A percentile compares a stretch with the other conserved stretches of the same genome.
These are phyloP conservation scores for Moesziomyces globuligerus DNA, from an alignment of 1,284 basidiomycete genomes.

Conservation along the genomic window DNA sequence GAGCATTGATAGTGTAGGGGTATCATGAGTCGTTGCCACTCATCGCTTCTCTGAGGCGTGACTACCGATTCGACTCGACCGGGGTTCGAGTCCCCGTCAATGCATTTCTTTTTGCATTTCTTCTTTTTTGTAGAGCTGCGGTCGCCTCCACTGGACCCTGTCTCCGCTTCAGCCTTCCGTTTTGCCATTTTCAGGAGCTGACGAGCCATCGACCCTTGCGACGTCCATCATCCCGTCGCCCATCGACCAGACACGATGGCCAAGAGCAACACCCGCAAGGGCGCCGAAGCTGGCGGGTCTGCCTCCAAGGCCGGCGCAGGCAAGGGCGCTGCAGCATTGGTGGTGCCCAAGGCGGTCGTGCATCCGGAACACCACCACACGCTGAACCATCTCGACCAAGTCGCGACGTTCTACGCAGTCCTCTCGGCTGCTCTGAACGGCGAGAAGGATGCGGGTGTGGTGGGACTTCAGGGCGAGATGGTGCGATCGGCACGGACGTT, in stretches of 20 bases:
- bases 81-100: constrained; percentile 59
- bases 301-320: background rate
- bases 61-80: constrained; percentile 51
- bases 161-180: no score
- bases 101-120: constrained; percentile 37
- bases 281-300: background rate
- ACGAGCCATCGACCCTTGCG: no score
- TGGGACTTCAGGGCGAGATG: constrained; percentile 16
- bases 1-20: constrained; percentile 55
- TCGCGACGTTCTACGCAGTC: constrained; percentile 30
- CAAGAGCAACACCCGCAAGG: no score
- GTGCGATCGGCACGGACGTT: constrained; percentile 22
- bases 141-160: no score
- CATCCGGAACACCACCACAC: constrained; percentile 47
- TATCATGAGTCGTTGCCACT: constrained; percentile 54
- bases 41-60: constrained; percentile 21
- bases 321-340: constrained; percentile 11
- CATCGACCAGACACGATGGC: no score
- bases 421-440: background rate
- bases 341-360: constrained; percentile 25
- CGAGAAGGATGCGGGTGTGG: background rate
- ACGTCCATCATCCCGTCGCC: no score
- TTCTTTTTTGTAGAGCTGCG: no score
- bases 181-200: no score
- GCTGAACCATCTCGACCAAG: constrained; percentile 40